A percentile compares a stretch with the other conserved stretches of the same genome.
Conservation (phyloP, 2,329 filamentous ascomycete genomes). For the Exophiala spinifera region DNA sequence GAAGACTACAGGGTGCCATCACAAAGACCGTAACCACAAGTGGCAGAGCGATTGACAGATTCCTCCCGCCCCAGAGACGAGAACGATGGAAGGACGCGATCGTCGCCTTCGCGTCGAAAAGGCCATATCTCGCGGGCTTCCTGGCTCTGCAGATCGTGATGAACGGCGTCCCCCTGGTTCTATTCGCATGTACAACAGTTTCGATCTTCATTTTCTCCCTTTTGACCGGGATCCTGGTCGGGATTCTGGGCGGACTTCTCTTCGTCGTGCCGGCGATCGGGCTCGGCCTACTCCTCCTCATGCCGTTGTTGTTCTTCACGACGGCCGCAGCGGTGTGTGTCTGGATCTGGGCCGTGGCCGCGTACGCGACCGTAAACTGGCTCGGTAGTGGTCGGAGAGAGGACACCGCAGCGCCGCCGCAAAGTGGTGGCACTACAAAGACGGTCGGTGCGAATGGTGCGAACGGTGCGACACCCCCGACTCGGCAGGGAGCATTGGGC, state of each 20-base stretch:
- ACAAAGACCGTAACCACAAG: slow-evolving; percentile 21
- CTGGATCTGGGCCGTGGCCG: slow-evolving; percentile 65
- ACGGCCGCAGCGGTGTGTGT: slow-evolving; percentile 60
- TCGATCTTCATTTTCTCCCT: slow-evolving; percentile 62
- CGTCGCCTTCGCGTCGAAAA: slow-evolving; percentile 56
- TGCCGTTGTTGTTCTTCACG: slow-evolving; percentile 67
- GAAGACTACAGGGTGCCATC: slow-evolving; percentile 23
- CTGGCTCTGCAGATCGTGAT: slow-evolving; percentile 62
- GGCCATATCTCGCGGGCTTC: slow-evolving; percentile 70
- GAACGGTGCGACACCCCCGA: not conserved
- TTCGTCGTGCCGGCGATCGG: slow-evolving; percentile 68
- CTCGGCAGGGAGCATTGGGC: not conserved
- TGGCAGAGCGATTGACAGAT: slow-evolving; percentile 41
- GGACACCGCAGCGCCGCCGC: slow-evolving; percentile 10
- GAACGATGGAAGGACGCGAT: slow-evolving; percentile 55
- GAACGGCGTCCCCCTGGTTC: slow-evolving; percentile 62
- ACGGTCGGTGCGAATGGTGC: not conserved
- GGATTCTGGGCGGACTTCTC: slow-evolving; percentile 49
- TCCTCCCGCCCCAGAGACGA: slow-evolving; percentile 61
- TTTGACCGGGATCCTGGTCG: slow-evolving; percentile 56
- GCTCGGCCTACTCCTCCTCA: slow-evolving; percentile 63
- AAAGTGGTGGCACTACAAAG: slow-evolving; percentile 2
- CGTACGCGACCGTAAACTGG: slow-evolving; percentile 41
- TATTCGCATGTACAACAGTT: slow-evolving; percentile 66
- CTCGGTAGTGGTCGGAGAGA: slow-evolving; percentile 26